Evolutionary conservation across 257 asterid species (phyloP).

Genomic region (Osmanthus fragrans): DNA sequence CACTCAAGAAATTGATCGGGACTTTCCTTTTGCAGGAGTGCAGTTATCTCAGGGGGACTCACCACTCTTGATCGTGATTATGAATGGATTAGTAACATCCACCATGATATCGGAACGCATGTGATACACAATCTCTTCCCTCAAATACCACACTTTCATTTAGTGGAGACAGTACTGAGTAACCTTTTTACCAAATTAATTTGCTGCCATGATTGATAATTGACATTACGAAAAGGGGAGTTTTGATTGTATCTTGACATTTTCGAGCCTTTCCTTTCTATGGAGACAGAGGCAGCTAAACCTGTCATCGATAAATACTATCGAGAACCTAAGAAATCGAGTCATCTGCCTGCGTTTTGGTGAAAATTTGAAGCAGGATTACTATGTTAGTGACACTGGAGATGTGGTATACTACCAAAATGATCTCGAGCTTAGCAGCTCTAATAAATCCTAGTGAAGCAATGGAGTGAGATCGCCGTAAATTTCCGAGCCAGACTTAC

Average conservation of each 20-base stretch:
- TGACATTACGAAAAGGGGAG: too few species aligned
- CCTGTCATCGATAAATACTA: slow-evolving; percentile 38
- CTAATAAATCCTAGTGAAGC: neutral
- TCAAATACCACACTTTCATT: slow-evolving; percentile 41
- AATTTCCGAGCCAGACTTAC: neutral
- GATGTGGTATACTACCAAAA: slow-evolving; percentile 40
- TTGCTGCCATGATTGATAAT: neutral
- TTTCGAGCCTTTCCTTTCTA: neutral
- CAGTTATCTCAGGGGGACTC: slow-evolving; percentile 42
- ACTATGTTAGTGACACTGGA: slow-evolving; percentile 35
- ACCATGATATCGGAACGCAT: slow-evolving; percentile 43
- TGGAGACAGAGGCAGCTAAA: slow-evolving; percentile 37
- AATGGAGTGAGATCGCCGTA: neutral
- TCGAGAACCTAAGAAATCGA: slow-evolving; percentile 1
- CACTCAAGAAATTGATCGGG: neutral
- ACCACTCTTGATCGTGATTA: slow-evolving; percentile 44
- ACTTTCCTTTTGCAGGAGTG: slow-evolving; percentile 18
- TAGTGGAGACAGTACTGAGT: slow-evolving; percentile 35
- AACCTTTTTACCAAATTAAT: neutral
- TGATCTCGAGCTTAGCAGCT: neutral
- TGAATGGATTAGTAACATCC: slow-evolving; percentile 38
- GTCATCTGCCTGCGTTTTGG: neutral
- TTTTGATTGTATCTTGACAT: neutral
- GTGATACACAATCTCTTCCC: slow-evolving; percentile 42
- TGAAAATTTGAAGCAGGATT: slow-evolving; percentile 31